Conservation (phyloP, 2,329 filamentous ascomycete species). For the Cercospora nicotianae region DNA sequence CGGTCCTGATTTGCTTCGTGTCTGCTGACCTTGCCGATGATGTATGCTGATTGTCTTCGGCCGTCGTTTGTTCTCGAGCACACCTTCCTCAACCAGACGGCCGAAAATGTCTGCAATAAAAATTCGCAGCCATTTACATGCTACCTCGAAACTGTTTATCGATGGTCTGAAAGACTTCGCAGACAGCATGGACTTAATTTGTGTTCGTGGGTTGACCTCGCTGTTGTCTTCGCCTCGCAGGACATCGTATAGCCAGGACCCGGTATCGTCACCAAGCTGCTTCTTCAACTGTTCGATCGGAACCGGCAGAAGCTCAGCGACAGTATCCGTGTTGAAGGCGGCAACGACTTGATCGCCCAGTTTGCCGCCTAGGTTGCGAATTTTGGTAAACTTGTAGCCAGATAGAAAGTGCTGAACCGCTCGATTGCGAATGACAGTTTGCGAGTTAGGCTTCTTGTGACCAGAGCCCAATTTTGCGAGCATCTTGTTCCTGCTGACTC, state of each 20-base stretch:
- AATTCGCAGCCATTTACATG: constrained; percentile 80
- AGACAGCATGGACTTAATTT: constrained; percentile 96
- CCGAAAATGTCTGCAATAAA: constrained; percentile 90
- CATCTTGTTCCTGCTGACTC: constrained; percentile 89
- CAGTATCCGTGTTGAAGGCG: constrained; percentile 76
- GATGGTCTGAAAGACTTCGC: constrained; percentile 90
- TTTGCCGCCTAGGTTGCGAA: constrained; percentile 92
- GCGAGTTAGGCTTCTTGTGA: constrained; percentile 89
- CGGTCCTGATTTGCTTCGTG: constrained; percentile 69
- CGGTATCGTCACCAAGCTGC: constrained; percentile 79
- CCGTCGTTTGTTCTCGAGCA: constrained; percentile 80
- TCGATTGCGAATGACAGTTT: constrained; percentile 88
- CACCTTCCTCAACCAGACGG: constrained; percentile 84
- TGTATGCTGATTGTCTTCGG: constrained; percentile 85
- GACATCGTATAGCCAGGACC: constrained; percentile 78
- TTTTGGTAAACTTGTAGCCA: constrained; percentile 90
- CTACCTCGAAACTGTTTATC: constrained; percentile 77
- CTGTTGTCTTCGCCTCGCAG: constrained; percentile 83
- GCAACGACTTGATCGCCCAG: constrained; percentile 81
- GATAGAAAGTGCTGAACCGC: constrained; percentile 77
- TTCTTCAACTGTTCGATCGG: constrained; percentile 73
- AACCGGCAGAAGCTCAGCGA: constrained; percentile 72
- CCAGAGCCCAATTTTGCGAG: constrained; percentile 89
- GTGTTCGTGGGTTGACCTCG: constrained; percentile 85
- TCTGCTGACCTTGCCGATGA: constrained; percentile 71